Percentiles rank a stretch among this genome's conserved stretches.
Evolutionary conservation across 1,284 basidiomycete species (phyloP).

Genomic region (Ustilago tritici): DNA sequence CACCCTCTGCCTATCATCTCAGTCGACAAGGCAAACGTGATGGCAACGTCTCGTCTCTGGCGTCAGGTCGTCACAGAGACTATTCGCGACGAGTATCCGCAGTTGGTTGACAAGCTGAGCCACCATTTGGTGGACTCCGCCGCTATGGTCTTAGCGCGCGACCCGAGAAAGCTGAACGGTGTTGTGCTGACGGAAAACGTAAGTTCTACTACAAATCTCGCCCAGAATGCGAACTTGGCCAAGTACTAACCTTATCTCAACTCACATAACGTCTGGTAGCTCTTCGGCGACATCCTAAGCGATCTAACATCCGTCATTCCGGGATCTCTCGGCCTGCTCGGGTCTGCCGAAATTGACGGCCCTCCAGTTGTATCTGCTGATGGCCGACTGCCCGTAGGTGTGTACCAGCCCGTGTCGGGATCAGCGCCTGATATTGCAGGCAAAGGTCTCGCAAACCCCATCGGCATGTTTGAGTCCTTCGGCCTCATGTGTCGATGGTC

Average conservation of each 20-base stretch:
- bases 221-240: not conserved
- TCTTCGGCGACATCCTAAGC: conserved; percentile 53
- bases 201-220: conserved; percentile 12
- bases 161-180: conserved; percentile 92
- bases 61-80: conserved; percentile 74
- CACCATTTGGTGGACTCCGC: conserved; percentile 93
- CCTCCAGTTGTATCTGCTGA: conserved; percentile 75
- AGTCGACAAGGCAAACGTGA: conserved; percentile 97
- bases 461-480: conserved; percentile 94
- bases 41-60: conserved; percentile 93
- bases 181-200: conserved; percentile 72
- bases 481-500: conserved; percentile 95
- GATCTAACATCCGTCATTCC: conserved; percentile 48
- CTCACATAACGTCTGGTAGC: conserved; percentile 12
- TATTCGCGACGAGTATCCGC: conserved; percentile 53
- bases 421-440: conserved; percentile 92
- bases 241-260: not conserved
- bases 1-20: conserved; percentile 91
- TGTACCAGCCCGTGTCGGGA: conserved; percentile 88
- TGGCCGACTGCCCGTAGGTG: conserved; percentile 74
- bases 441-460: conserved; percentile 92
- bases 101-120: conserved; percentile 50
- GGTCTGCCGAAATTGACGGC: conserved; percentile 94
- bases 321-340: conserved; percentile 78
- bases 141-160: conserved; percentile 92